Base-by-base conservation (phyloP, 2,329 filamentous ascomycete genomes). In the Fusarium avenaceum region DNA sequence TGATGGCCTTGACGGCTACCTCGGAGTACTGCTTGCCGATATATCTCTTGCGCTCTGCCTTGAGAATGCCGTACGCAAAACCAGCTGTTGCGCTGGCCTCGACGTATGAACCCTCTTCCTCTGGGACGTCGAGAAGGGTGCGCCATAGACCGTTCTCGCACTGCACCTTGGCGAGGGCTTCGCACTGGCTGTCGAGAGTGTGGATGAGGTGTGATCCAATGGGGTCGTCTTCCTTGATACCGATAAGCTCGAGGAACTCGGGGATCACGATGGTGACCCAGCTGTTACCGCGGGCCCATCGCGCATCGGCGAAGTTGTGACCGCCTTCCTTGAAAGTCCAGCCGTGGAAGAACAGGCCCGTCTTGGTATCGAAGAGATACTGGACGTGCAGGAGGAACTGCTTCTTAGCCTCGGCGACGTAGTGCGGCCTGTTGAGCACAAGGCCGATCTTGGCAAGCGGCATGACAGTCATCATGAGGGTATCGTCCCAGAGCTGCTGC, bases 231-330 rank as follows among this genome's bases (percentile, higher is more conserved):
- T 81, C 76, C 4, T 84, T 79, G 26, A 93, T 79, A 39, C 90
- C 85, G 39, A 94, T 80, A 50, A 95, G 76, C 75, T 94, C 92
- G 57, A 95, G 84, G 70, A 94, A 91, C 73, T 95, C 92, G 1
- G 92, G 92, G 53, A 94, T 92, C n/a, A 88, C 92, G 63, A 95
- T 94, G 0, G 92, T 94, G 46, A 95, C 76, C 92, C 92, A 95
- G 64, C 84, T 85, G 75, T 92, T 92, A 19, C 87, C 86, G 26
- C 87, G 78, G 2, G 85, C 87, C 87, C 87, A 89, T 10, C 84
- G 76, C 1, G 86, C 87, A 48, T 81, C 76, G 0, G 87, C 87
- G 69, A 89, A 89, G 76, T 89, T 87, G 75, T 89, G 86, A 1
- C 88, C 90, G 10, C 86, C 86, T 2, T 89, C 85, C 48, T 90